Percentiles rank a stretch among this genome's conserved stretches.
These are phyloP conservation scores for Mycena rosella DNA, from an alignment of 768 basidiomycete species.

Conservation along the genomic window DNA sequence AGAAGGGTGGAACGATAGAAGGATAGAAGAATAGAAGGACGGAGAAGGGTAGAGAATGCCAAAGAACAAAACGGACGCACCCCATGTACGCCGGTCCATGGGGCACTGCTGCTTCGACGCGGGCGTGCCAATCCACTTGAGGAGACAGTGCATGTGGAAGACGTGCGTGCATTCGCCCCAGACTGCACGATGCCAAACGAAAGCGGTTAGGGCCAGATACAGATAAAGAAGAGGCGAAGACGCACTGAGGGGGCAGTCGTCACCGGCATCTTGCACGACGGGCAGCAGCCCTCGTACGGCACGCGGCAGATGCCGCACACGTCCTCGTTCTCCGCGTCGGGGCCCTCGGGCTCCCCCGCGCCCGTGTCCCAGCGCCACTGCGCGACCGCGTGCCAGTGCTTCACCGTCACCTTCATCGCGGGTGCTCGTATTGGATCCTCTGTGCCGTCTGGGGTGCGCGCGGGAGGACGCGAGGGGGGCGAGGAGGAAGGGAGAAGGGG, in stretches of 20 bases:
- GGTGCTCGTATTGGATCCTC: no score
- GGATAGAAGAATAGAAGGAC: no score
- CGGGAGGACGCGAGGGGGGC: no score
- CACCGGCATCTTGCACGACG: conserved; percentile 95
- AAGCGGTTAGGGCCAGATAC: neutral
- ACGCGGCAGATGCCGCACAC: conserved; percentile 92
- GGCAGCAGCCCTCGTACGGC: conserved; percentile 95
- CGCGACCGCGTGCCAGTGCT: conserved; percentile 90
- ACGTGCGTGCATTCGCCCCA: conserved; percentile 99
- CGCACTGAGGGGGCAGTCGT: conserved; percentile 93
- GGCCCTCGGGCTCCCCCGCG: conserved; percentile 43
- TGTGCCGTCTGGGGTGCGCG: no score
- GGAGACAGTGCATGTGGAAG: conserved; percentile 98
- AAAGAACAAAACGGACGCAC: conserved; percentile 65
- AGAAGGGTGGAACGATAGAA: no score
- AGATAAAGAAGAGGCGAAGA: conserved; percentile 31
- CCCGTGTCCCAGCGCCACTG: conserved; percentile 89
- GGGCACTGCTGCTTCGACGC: conserved; percentile 97
- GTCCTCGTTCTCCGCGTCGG: conserved; percentile 63
- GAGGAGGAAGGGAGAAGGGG: no score
- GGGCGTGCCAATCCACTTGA: conserved; percentile 94
- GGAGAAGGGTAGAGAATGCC: neutral
- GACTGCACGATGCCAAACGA: conserved; percentile 76
- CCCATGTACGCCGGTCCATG: conserved; percentile 97
- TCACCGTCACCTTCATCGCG: conserved; percentile 89